Conservation (phyloP, 2,329 filamentous ascomycete genomes). For the Sporothrix luriei region DNA sequence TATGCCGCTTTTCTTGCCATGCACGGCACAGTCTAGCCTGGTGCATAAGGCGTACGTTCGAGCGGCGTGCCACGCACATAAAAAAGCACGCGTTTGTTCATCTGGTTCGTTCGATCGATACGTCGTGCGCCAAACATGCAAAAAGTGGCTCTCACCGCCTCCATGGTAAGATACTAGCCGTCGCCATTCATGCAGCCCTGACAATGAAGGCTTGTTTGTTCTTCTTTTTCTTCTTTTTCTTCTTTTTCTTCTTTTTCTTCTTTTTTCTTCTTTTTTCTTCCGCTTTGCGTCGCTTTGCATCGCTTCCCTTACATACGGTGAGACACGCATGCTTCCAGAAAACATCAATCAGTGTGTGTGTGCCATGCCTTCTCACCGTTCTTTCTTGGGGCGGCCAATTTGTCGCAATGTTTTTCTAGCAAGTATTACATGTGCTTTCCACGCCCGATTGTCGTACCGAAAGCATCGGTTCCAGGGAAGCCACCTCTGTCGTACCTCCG, state of each 20-base stretch:
- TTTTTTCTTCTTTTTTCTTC: not conserved
- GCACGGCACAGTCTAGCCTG: not conserved
- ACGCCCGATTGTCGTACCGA: too few species aligned
- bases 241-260: not conserved
- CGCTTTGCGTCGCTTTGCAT: not conserved
- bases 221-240: not conserved
- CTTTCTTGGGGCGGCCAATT: not conserved
- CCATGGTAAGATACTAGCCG: not conserved
- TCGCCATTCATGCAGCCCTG: conserved; percentile 5
- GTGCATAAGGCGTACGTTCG: not conserved
- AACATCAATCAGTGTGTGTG: not conserved
- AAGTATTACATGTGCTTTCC: too few species aligned
- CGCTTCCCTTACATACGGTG: conserved; percentile 20
- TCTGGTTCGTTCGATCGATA: not conserved
- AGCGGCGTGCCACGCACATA: not conserved
- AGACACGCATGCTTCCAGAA: conserved; percentile 27
- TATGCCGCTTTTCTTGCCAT: not conserved
- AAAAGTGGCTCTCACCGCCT: conserved; percentile 9
- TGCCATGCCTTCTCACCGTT: conserved; percentile 6
- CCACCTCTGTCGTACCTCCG: not conserved
- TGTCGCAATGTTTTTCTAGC: too few species aligned
- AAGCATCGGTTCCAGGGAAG: too few species aligned
- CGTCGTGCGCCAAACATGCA: not conserved
- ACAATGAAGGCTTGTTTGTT: not conserved
- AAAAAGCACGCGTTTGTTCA: not conserved